Conservation (phyloP, 2,329 filamentous ascomycete species). For the Trichoderma atrobrunneum region DNA sequence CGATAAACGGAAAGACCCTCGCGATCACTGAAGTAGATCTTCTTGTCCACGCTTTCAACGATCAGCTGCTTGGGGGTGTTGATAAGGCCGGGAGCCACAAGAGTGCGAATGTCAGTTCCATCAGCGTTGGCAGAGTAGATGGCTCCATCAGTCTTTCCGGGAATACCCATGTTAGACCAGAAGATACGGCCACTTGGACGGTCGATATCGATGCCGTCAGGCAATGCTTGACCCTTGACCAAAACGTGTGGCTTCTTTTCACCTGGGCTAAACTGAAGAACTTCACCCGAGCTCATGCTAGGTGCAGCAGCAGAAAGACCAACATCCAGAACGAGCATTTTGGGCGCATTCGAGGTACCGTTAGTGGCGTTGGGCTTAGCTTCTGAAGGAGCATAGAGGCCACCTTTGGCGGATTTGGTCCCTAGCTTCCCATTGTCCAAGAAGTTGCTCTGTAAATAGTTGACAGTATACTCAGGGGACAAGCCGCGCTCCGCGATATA, state of each 20-base stretch:
- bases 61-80: constrained; percentile 51
- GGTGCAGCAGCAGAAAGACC: not conserved
- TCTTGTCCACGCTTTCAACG: constrained; percentile 23
- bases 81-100: constrained; percentile 43
- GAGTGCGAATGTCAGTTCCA: constrained; percentile 42
- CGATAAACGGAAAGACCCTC: constrained; percentile 43
- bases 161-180: constrained; percentile 50
- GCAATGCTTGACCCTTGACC: constrained; percentile 31
- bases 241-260: constrained; percentile 20
- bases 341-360: not conserved
- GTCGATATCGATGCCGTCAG: constrained; percentile 45
- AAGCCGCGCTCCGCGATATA: constrained; percentile 50
- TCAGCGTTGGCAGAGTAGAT: constrained; percentile 48
- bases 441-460: not conserved
- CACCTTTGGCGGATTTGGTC: not conserved
- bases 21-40: constrained; percentile 44
- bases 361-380: not conserved
- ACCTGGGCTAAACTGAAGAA: not conserved
- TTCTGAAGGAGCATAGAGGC: not conserved
- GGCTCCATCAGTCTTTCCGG: constrained; percentile 39
- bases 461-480: constrained; percentile 17
- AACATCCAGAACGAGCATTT: not conserved
- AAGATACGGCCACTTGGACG: constrained; percentile 37
- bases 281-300: not conserved
- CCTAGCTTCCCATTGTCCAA: not conserved